Evolutionary conservation across 495 filamentous ascomycete species (phyloP).

Genomic region (Podospora conica): DNA sequence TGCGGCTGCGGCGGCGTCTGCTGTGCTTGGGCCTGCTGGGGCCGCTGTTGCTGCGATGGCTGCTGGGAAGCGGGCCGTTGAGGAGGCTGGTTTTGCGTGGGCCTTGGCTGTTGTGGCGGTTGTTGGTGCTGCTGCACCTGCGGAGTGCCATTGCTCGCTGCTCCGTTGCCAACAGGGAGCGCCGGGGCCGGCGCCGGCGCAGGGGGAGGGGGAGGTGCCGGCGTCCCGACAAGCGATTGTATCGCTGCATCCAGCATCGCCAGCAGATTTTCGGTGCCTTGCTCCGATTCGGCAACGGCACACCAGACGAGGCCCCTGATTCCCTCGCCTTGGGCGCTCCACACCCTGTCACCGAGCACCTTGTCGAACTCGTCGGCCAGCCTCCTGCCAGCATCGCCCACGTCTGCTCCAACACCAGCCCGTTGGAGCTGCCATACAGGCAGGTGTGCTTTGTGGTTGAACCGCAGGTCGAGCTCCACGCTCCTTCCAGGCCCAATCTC

Average conservation of each 20-base stretch:
- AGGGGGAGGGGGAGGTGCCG: conserved; percentile 7
- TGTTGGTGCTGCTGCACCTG: neutral
- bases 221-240: conserved; percentile 22
- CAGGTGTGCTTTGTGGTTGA: conserved; percentile 27
- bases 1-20: neutral
- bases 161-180: neutral
- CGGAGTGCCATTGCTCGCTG: neutral
- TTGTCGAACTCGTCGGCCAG: conserved; percentile 38
- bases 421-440: conserved; percentile 40
- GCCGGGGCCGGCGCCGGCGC: neutral
- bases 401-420: conserved; percentile 3
- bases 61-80: neutral
- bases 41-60: neutral
- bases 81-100: neutral
- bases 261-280: conserved; percentile 29
- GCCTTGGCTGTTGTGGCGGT: neutral
- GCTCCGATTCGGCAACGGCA: conserved; percentile 28
- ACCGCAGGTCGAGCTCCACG: conserved; percentile 35
- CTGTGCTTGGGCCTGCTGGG: neutral
- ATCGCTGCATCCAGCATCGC: conserved; percentile 25
- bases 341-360: conserved; percentile 31
- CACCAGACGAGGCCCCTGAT: conserved; percentile 31
- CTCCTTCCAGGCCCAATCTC: conserved; percentile 24
- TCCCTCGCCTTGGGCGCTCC: conserved; percentile 24
- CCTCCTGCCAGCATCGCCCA: conserved; percentile 1